Evolutionary conservation across 768 basidiomycete genomes (phyloP).

Genomic region (Pulveroboletus sp.): DNA sequence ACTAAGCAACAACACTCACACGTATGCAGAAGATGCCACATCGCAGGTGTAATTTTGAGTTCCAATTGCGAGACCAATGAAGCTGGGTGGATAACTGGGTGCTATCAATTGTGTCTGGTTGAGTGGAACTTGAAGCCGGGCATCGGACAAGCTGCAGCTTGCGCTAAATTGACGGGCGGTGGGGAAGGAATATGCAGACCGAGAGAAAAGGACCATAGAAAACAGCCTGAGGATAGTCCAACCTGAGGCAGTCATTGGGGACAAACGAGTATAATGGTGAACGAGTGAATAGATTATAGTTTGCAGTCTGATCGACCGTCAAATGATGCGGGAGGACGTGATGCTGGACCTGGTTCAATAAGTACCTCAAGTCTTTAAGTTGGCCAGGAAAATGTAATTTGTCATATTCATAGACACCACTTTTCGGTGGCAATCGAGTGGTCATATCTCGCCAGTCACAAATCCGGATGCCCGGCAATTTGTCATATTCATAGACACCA

Average conservation of each 20-base stretch:
- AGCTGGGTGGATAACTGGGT: constrained; percentile 36
- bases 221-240: constrained; percentile 1
- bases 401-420: no score
- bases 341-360: no score
- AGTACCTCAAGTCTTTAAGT: no score
- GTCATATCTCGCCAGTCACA: no score
- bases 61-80: constrained; percentile 46
- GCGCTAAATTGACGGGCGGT: neutral
- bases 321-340: no score
- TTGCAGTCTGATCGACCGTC: no score
- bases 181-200: neutral
- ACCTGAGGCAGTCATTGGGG: neutral
- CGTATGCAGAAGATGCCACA: constrained; percentile 36
- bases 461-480: no score
- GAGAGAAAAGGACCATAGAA: neutral
- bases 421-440: no score
- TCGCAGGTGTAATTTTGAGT: constrained; percentile 56
- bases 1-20: constrained; percentile 32
- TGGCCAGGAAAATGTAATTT: no score
- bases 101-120: constrained; percentile 33
- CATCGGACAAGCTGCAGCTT: neutral
- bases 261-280: neutral
- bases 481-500: no score
- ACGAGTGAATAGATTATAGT: neutral
- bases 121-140: constrained; percentile 20